Evolutionary conservation across 2,329 filamentous ascomycete species (phyloP).

Genomic region (Ophiostoma perfectum): DNA sequence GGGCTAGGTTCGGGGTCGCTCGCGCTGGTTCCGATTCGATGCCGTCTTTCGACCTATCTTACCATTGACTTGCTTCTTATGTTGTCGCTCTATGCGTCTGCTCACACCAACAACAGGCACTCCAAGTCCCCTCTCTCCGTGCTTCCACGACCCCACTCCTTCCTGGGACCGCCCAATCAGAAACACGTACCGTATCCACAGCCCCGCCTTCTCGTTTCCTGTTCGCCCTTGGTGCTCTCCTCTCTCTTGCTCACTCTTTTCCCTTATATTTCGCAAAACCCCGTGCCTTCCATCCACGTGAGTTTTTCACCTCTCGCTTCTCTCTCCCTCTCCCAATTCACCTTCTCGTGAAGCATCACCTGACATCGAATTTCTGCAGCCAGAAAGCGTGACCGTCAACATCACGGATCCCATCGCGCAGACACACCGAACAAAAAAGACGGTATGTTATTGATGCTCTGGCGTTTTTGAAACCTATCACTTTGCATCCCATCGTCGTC

Average conservation of each 20-base stretch:
- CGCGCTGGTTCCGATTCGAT: too few species aligned
- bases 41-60: too few species aligned
- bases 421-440: constrained; percentile 6
- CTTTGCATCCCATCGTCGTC: not conserved
- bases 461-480: not conserved
- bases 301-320: constrained; percentile 17
- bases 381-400: constrained; percentile 24
- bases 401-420: constrained; percentile 9
- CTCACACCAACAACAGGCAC: not conserved
- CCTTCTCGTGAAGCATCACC: constrained; percentile 29
- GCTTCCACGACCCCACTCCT: not conserved
- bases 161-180: constrained; percentile 11
- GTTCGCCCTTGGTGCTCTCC: constrained; percentile 4
- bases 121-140: constrained; percentile 2
- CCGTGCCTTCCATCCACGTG: constrained; percentile 29
- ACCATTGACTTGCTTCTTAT: not conserved
- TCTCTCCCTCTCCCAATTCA: constrained; percentile 16
- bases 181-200: not conserved
- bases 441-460: constrained; percentile 26
- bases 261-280: constrained; percentile 27
- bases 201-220: constrained; percentile 19
- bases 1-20: too few species aligned
- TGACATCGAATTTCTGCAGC: constrained; percentile 28
- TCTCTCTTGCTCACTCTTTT: not conserved
- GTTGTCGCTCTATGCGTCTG: constrained; percentile 2